Percentiles rank a stretch among this genome's conserved stretches.
Evolutionary conservation across 805 yeast species (phyloP).

Genomic region (Lachancea quebecensis): DNA sequence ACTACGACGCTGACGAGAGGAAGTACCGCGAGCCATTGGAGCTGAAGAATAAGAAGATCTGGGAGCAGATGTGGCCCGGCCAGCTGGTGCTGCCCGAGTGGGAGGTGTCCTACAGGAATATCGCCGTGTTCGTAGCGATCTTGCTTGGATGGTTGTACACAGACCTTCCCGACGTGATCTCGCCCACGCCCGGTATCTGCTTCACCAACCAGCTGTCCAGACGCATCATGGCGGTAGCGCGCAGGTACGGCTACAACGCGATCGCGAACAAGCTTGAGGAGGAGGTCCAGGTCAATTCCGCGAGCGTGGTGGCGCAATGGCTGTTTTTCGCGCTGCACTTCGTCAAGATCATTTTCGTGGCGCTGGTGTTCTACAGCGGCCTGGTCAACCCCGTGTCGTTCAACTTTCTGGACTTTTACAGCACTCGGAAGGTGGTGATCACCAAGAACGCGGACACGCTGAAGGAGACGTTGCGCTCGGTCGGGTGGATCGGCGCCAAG

Average conservation of each 20-base stretch:
- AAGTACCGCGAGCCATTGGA: conserved; percentile 41
- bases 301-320: conserved; percentile 46
- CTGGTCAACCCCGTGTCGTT: conserved; percentile 67
- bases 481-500: conserved; percentile 96
- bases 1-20: conserved; percentile 45
- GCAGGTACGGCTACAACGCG: conserved; percentile 33
- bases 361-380: conserved; percentile 57
- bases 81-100: conserved; percentile 54
- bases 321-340: conserved; percentile 68
- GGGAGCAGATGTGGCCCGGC: conserved; percentile 76
- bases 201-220: conserved; percentile 54
- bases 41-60: conserved; percentile 44
- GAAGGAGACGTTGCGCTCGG: conserved; percentile 41
- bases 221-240: conserved; percentile 24
- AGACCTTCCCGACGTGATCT: conserved; percentile 80
- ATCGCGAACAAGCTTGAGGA: conserved; percentile 42
- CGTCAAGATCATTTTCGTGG: conserved; percentile 51
- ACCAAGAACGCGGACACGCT: conserved; percentile 24
- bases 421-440: conserved; percentile 30
- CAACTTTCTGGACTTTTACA: conserved; percentile 32
- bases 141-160: conserved; percentile 78
- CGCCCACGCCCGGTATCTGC: conserved; percentile 90
- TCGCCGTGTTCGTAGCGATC: conserved; percentile 13
- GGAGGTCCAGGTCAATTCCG: conserved; percentile 40
- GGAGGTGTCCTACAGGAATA: conserved; percentile 17